Conservation (phyloP, 176 grass and related monocot genomes). For the Bothriochloa decipiens region DNA sequence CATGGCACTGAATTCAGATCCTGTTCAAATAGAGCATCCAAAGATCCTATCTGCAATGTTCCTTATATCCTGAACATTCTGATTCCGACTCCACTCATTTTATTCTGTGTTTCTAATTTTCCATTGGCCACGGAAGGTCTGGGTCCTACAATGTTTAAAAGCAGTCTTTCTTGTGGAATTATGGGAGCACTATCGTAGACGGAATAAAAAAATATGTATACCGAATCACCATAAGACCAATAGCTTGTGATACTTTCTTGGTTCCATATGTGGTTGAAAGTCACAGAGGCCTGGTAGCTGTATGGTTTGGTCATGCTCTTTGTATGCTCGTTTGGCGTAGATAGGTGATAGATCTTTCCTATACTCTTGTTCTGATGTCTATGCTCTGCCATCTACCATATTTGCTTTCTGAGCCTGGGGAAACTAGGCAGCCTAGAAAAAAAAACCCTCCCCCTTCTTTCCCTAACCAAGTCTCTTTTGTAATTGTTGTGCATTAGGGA, state of each 20-base stretch:
- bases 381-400: neutral
- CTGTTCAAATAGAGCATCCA: constrained; percentile 17
- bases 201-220: neutral
- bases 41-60: constrained; percentile 18
- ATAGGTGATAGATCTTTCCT: neutral
- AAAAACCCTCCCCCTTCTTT: neutral
- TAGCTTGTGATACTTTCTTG: neutral
- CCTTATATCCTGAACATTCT: constrained; percentile 34
- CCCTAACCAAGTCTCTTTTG: neutral
- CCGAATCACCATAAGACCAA: neutral
- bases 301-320: neutral
- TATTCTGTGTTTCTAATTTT: constrained; percentile 36
- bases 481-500: neutral
- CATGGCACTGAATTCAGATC: neutral
- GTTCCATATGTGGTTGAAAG: neutral
- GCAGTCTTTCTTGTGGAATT: constrained; percentile 22
- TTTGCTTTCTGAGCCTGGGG: neutral
- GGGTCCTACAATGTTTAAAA: neutral
- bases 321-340: constrained; percentile 2
- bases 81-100: constrained; percentile 49
- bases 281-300: no score
- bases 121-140: neutral
- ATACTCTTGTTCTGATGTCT: neutral
- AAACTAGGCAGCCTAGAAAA: neutral
- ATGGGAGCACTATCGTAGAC: neutral